Evolutionary conservation across 176 grass and related monocot species (phyloP).

Genomic region (Alloteropsis semialata): DNA sequence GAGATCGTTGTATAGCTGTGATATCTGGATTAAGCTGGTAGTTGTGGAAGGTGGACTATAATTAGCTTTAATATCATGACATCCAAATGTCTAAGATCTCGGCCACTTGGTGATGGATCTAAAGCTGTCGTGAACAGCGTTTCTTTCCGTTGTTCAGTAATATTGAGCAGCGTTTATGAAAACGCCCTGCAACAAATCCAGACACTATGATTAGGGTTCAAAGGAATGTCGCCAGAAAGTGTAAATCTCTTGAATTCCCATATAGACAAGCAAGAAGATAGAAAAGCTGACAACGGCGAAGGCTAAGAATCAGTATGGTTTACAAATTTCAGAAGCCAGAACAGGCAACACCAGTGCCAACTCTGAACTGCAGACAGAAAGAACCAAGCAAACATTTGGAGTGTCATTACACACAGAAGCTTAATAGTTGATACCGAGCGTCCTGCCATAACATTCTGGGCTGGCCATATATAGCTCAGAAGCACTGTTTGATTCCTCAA

Average conservation of each 20-base stretch:
- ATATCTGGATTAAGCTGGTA: constrained; percentile 14
- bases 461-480: not conserved
- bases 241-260: not conserved
- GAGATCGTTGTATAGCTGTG: constrained; percentile 40
- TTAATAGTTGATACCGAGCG: not conserved
- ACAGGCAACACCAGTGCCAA: not conserved
- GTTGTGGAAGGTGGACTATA: constrained; percentile 6
- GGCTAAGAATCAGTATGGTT: not conserved
- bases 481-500: not conserved
- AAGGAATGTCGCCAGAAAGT: not conserved
- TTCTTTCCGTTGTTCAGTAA: not conserved
- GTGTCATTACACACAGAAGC: too few relatives aligned
- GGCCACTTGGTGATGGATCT: not conserved
- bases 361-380: not conserved
- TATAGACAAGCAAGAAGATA: not conserved
- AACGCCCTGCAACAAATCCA: not conserved
- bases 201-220: not conserved
- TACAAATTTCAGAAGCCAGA: not conserved
- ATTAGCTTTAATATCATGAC: constrained; percentile 9
- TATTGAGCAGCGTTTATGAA: too few relatives aligned
- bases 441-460: not conserved
- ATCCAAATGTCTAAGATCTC: not conserved
- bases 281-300: not conserved
- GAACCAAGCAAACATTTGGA: not conserved
- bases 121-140: not conserved